Conservation (phyloP, 129 eudicot species). For the Saussurea involucrata region DNA sequence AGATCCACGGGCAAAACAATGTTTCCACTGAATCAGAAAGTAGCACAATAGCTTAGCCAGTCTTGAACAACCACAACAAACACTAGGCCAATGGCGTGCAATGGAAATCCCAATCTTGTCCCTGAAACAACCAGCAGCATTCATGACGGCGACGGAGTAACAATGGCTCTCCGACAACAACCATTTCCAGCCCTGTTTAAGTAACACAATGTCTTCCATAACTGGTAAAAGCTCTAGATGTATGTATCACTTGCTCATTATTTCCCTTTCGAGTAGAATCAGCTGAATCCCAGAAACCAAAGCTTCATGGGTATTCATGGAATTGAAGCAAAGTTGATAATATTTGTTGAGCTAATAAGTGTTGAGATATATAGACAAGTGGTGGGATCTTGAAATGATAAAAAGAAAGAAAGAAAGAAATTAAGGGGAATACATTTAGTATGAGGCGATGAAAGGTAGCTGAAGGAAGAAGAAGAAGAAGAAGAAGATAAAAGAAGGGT, state of each 20-base stretch:
- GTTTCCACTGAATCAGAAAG: conserved; percentile 59
- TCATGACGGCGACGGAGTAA: conserved; percentile 41
- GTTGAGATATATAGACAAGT: neutral
- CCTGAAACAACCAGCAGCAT: conserved; percentile 32
- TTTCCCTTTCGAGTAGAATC: neutral
- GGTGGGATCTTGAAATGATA: conserved; percentile 34
- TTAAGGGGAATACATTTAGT: conserved; percentile 3
- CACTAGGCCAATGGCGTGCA: conserved; percentile 86
- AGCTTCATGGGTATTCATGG: neutral
- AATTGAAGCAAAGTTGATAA: neutral
- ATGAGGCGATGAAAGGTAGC: neutral
- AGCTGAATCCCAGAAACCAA: neutral
- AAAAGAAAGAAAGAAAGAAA: neutral
- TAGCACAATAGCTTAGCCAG: conserved; percentile 38
- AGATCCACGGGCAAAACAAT: conserved; percentile 57
- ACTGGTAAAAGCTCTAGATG: neutral
- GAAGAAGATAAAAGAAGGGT: neutral
- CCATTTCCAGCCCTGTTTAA: conserved; percentile 86
- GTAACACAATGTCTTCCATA: conserved; percentile 92
- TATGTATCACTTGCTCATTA: neutral
- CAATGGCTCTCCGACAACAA: conserved; percentile 53
- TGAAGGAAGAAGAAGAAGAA: neutral
- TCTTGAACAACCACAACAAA: conserved; percentile 61
- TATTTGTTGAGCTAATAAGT: neutral
- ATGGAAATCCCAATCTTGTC: conserved; percentile 53